Percentiles rank a stretch among this genome's conserved stretches.
Evolutionary conservation across 495 filamentous ascomycete genomes (phyloP).

Genomic region (Elasticomyces elasticus): DNA sequence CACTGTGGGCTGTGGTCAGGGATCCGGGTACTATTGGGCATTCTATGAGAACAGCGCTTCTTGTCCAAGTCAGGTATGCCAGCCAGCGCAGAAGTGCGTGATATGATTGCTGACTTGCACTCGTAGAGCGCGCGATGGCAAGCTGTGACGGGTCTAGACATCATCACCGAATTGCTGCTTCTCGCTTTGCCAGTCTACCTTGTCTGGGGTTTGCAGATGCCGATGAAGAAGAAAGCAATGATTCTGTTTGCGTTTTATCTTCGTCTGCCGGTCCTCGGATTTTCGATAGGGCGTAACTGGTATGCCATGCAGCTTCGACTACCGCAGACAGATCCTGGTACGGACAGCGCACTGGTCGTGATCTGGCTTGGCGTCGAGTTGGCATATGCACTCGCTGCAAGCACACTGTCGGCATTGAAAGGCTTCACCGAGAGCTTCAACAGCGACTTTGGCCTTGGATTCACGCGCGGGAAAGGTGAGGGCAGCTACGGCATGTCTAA

Average conservation of each 20-base stretch:
- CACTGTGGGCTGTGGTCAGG: conserved; percentile 11
- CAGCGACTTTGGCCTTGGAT: conserved; percentile 18
- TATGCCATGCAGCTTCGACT: neutral
- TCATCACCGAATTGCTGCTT: conserved; percentile 17
- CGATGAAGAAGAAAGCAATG: conserved; percentile 14
- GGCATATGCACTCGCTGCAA: conserved; percentile 17
- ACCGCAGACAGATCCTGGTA: conserved; percentile 7
- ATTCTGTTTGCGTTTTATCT: conserved; percentile 21
- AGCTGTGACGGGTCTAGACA: conserved; percentile 18
- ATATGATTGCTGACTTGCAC: neutral
- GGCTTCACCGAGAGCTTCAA: conserved; percentile 25
- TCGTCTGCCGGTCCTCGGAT: conserved; percentile 14
- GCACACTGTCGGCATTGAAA: conserved; percentile 21
- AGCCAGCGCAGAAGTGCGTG: neutral
- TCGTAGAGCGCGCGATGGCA: conserved; percentile 17
- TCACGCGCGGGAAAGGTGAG: conserved; percentile 5
- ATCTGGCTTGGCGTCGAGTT: conserved; percentile 22
- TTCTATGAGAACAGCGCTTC: neutral
- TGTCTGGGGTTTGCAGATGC: conserved; percentile 24
- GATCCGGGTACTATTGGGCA: conserved; percentile 12
- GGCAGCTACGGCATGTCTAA: conserved; percentile 5
- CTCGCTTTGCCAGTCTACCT: conserved; percentile 18
- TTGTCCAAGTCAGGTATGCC: conserved; percentile 20
- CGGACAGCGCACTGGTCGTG: conserved; percentile 8
- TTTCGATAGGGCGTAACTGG: conserved; percentile 11